These are phyloP conservation scores for Linum lewisii DNA, from an alignment of 345 rosid species.

Conservation along the genomic window DNA sequence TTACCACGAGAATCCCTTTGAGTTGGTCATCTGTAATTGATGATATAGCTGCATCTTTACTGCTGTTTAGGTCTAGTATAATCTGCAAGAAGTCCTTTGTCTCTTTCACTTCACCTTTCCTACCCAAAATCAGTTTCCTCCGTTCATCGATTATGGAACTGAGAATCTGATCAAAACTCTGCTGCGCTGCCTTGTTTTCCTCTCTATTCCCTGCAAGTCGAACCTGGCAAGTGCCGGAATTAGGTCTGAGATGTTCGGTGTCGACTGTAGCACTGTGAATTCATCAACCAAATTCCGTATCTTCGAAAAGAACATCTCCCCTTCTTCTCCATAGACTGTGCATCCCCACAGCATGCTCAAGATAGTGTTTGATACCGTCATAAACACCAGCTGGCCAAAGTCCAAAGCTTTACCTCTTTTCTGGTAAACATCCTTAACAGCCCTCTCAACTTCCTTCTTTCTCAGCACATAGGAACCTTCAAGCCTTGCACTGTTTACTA, in stretches of 20 bases:
- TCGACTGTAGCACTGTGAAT: not conserved
- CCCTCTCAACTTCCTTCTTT: slow-evolving; percentile 22
- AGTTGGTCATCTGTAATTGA: not conserved
- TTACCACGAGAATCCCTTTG: not conserved
- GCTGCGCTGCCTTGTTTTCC: not conserved
- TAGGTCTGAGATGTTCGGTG: not conserved
- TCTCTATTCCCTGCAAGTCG: not conserved
- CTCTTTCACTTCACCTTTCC: not conserved
- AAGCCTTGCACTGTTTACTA: slow-evolving; percentile 25
- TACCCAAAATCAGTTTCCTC: not conserved
- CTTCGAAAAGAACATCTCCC: not conserved
- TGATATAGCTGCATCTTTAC: not conserved
- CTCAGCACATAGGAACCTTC: slow-evolving; percentile 29
- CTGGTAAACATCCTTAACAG: slow-evolving; percentile 9
- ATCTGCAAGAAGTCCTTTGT: slow-evolving; percentile 1
- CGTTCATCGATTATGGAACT: not conserved
- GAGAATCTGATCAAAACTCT: not conserved
- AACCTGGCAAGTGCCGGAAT: not conserved
- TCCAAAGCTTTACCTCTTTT: not conserved
- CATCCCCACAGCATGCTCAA: not conserved
- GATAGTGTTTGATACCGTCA: not conserved
- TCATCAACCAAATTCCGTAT: not conserved
- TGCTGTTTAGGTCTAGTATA: not conserved
- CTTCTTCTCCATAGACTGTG: not conserved
- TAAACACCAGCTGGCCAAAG: not conserved